Evolutionary conservation across 2,329 filamentous ascomycete genomes (phyloP).

Genomic region (Cylindrodendrum hubeiense): DNA sequence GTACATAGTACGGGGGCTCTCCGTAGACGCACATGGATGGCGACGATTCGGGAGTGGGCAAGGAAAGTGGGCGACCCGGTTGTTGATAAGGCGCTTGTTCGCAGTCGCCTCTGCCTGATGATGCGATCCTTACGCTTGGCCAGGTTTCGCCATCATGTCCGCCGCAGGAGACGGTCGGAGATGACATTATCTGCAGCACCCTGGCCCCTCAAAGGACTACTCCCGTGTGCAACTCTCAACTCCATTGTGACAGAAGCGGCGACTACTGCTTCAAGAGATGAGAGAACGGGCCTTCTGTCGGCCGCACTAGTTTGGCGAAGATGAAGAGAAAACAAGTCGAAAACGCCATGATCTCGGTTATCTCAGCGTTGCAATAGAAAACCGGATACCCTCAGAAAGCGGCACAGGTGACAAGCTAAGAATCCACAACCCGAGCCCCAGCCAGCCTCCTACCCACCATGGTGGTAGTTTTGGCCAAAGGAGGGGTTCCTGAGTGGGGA

Average conservation of each 20-base stretch:
- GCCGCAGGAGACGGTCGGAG: constrained; percentile 16
- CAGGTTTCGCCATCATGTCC: constrained; percentile 10
- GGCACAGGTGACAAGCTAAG: constrained; percentile 3
- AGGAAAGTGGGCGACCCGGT: constrained; percentile 5
- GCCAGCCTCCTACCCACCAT: constrained; percentile 3
- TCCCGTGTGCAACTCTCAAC: constrained; percentile 3
- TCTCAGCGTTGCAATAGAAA: constrained; percentile 9
- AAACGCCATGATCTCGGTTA: constrained; percentile 8
- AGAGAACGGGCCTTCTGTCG: background rate
- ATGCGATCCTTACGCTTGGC: constrained; percentile 19
- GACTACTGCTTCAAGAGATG: background rate
- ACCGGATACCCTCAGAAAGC: constrained; percentile 1
- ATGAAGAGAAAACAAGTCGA: background rate
- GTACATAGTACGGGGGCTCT: background rate
- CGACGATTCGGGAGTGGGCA: constrained; percentile 15
- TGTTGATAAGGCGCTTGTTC: constrained; percentile 29
- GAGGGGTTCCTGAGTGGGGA: background rate
- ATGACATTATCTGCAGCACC: constrained; percentile 8
- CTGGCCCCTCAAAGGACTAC: background rate
- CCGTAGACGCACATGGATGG: constrained; percentile 13
- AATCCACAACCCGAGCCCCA: background rate
- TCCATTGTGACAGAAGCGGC: constrained; percentile 5
- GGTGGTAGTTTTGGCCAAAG: constrained; percentile 14
- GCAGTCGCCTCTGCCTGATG: constrained; percentile 15
- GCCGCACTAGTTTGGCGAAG: background rate